Conservation (phyloP, 208 protist species). For the Acanthamoeba culbertsoni region DNA sequence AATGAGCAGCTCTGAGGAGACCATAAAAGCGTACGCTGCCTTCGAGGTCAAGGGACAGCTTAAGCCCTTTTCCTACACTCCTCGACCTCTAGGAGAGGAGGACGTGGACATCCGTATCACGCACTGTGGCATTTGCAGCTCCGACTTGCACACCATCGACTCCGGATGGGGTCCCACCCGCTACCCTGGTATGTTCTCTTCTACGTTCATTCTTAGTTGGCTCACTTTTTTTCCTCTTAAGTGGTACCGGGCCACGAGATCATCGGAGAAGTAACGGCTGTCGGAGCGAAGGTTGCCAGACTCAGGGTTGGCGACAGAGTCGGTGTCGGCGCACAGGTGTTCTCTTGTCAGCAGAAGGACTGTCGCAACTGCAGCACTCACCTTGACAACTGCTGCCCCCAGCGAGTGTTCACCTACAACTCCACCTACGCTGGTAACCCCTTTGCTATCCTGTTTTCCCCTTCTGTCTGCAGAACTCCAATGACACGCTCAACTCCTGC, state of each 20-base stretch:
- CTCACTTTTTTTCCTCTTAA: background rate
- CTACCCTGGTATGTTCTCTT: background rate
- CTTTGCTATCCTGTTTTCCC: no score
- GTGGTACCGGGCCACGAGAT: constrained; percentile 67
- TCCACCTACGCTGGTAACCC: background rate
- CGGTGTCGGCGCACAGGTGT: constrained; percentile 45
- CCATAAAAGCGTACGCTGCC: background rate
- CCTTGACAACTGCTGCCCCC: constrained; percentile 42
- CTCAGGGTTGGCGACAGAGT: constrained; percentile 58
- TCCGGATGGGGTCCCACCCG: background rate
- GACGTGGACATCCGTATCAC: constrained; percentile 18
- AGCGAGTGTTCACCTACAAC: constrained; percentile 24
- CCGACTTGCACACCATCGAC: constrained; percentile 33
- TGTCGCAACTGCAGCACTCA: background rate
- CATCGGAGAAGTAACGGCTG: constrained; percentile 26
- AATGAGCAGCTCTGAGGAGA: no score
- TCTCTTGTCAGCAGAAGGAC: background rate
- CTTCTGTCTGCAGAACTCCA: no score
- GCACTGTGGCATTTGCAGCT: constrained; percentile 44
- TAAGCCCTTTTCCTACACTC: background rate
- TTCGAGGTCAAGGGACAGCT: background rate
- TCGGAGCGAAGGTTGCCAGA: background rate
- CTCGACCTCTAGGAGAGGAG: background rate
- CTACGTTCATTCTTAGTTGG: background rate
- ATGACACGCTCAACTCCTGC: no score